Evolutionary conservation across 805 yeast species (phyloP).

Genomic region (Lipomyces chichibuensis): DNA sequence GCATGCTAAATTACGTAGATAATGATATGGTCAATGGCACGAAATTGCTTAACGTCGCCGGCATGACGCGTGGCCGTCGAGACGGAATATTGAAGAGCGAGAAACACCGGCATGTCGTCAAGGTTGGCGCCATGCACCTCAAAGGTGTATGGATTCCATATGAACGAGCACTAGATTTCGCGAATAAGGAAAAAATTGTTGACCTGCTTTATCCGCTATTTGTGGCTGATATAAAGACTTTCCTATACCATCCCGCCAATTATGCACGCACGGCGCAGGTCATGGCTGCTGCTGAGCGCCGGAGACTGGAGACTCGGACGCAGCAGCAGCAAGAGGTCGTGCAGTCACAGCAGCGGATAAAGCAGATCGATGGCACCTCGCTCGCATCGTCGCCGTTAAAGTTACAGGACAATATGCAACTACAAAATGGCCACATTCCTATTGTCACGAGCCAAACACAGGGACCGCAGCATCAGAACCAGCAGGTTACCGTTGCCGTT

Average conservation of each 20-base stretch:
- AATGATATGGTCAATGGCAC: slow-evolving; percentile 88
- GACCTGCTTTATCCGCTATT: slow-evolving; percentile 69
- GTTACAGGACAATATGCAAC: slow-evolving; percentile 3
- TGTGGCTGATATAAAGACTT: slow-evolving; percentile 67
- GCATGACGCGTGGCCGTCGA: slow-evolving; percentile 83
- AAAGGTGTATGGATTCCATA: slow-evolving; percentile 93
- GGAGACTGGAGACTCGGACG: slow-evolving; percentile 34
- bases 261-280: slow-evolving; percentile 44
- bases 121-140: slow-evolving; percentile 83
- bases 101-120: slow-evolving; percentile 76
- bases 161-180: slow-evolving; percentile 79
- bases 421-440: not conserved
- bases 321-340: slow-evolving; percentile 18
- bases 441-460: not conserved
- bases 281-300: slow-evolving; percentile 42
- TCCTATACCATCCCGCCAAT: slow-evolving; percentile 44
- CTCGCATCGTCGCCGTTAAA: slow-evolving; percentile 4
- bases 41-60: slow-evolving; percentile 78
- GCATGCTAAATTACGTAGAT: slow-evolving; percentile 45
- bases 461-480: slow-evolving; percentile 1
- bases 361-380: not conserved
- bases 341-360: slow-evolving; percentile 17
- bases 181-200: slow-evolving; percentile 75
- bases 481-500: not conserved
- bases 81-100: slow-evolving; percentile 86